Conservation (phyloP, 2,329 filamentous ascomycete genomes). For the Fusarium tupiense region DNA sequence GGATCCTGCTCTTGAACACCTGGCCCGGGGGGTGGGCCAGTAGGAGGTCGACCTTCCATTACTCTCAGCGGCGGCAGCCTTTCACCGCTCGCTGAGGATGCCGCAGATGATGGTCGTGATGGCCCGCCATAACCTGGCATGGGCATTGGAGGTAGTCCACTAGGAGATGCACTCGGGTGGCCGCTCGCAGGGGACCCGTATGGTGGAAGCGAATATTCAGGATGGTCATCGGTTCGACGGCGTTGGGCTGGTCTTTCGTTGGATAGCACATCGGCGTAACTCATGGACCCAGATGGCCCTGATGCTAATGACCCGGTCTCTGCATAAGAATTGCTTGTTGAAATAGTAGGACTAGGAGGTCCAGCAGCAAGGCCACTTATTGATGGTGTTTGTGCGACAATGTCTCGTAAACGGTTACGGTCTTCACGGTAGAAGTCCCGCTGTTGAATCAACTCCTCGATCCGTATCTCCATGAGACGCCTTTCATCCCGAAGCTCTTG, state of each 20-base stretch:
- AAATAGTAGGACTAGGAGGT: constrained; percentile 60
- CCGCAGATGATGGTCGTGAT: constrained; percentile 51
- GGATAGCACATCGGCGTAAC: constrained; percentile 55
- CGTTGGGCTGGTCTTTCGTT: constrained; percentile 59
- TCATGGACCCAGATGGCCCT: constrained; percentile 41
- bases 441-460: constrained; percentile 55
- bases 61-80: constrained; percentile 59
- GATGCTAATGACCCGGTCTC: constrained; percentile 51
- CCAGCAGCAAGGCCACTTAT: constrained; percentile 63
- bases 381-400: constrained; percentile 69
- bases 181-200: constrained; percentile 49
- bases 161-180: constrained; percentile 46
- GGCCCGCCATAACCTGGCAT: constrained; percentile 50
- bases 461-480: constrained; percentile 67
- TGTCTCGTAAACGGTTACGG: constrained; percentile 75
- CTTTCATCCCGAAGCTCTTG: constrained; percentile 74
- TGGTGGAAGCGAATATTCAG: constrained; percentile 53
- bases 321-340: constrained; percentile 49
- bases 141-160: constrained; percentile 55
- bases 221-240: constrained; percentile 58
- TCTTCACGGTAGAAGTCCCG: constrained; percentile 79
- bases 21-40: constrained; percentile 39
- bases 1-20: constrained; percentile 48
- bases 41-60: constrained; percentile 52
- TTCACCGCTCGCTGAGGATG: constrained; percentile 52